Base-by-base conservation (phyloP, 1,284 basidiomycete genomes). In the Lentinus polychrous region DNA sequence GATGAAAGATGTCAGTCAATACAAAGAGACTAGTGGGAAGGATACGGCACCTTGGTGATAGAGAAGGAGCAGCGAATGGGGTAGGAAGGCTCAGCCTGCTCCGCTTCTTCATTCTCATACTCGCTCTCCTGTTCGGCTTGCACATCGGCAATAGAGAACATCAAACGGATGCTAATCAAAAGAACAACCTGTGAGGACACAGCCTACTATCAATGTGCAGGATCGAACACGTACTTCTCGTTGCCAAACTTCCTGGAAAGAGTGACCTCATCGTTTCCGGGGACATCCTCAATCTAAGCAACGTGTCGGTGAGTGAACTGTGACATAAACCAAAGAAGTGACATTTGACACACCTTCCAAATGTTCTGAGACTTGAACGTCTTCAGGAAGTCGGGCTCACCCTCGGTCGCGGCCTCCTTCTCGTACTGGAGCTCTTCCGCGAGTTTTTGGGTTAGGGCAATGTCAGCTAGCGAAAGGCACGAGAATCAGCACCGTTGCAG, bases 371-470 rank as follows among this genome's bases (percentile, higher is more conserved):
- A 69, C 64, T 83, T 81, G 76, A 97, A 93, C 22, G 76, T 67
- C 60, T 77, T 77, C 59, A 98, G 65, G 65, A 93, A 95, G 27
- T 86, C 86, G 18, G 93, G 93, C 39, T 75, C 73, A 8, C 11
- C 42, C 14, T 43, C 42, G 0, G 60, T 56, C 8, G 68, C 66
- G n/a, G 75, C 71, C 60, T 92, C 85, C 52, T 78, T 73, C 72
- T 98, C 94, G 66, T 88, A 96, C 54, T 82, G 74, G 58, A 95
- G 75, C 71, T 97, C 94, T 60, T 92, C 84, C 33, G 76, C 69
- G 23, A 97, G 75, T 56, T 89, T 91, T 61, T 83, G 76, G 8
- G 81, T 72, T 40, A 98, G 79, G 34, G 80, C 67, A 22, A 81
- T 69, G 64, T 94, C 92, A 53, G 79, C 86, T 91, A 36, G 27